A percentile compares a stretch with the other conserved stretches of the same genome.
Evolutionary conservation across 2,329 filamentous ascomycete genomes (phyloP).

Genomic region (Aureobasidium sp.): DNA sequence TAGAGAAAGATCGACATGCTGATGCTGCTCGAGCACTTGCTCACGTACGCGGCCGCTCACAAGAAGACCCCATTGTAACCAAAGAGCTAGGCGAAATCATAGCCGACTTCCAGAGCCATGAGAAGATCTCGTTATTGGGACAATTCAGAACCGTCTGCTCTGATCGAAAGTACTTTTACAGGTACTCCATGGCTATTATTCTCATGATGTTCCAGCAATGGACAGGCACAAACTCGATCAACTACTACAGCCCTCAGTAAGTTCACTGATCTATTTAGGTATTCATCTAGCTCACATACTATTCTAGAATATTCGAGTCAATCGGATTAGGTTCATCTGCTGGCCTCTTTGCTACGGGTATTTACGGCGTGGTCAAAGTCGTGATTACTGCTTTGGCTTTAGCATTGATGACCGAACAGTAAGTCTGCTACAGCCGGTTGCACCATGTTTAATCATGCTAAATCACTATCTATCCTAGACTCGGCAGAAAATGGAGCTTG

Average conservation of each 20-base stretch:
- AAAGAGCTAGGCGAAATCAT: slow-evolving; percentile 21
- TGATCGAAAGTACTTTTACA: slow-evolving; percentile 35
- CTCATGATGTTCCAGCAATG: slow-evolving; percentile 40
- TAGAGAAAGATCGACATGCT: slow-evolving; percentile 43
- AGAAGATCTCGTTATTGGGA: slow-evolving; percentile 33
- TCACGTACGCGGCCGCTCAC: slow-evolving; percentile 30
- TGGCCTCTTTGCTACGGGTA: slow-evolving; percentile 39
- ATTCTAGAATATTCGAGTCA: slow-evolving; percentile 39
- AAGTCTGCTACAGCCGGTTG: background rate
- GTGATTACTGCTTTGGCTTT: slow-evolving; percentile 37
- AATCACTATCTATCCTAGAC: background rate
- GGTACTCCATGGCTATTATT: slow-evolving; percentile 34
- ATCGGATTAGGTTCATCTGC: slow-evolving; percentile 36
- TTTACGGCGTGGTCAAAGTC: slow-evolving; percentile 43
- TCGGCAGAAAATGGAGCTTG: slow-evolving; percentile 40
- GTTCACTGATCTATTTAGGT: background rate
- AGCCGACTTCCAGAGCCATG: slow-evolving; percentile 36
- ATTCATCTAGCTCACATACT: slow-evolving; percentile 33
- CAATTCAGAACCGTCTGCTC: slow-evolving; percentile 34
- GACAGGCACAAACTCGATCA: slow-evolving; percentile 27
- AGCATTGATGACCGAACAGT: slow-evolving; percentile 40
- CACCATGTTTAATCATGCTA: background rate
- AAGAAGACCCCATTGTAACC: slow-evolving; percentile 31
- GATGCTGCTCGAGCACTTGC: slow-evolving; percentile 39
- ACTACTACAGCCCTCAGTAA: slow-evolving; percentile 24